Conservation (phyloP, 2,329 filamentous ascomycete species). For the Beauveria sp. region DNA sequence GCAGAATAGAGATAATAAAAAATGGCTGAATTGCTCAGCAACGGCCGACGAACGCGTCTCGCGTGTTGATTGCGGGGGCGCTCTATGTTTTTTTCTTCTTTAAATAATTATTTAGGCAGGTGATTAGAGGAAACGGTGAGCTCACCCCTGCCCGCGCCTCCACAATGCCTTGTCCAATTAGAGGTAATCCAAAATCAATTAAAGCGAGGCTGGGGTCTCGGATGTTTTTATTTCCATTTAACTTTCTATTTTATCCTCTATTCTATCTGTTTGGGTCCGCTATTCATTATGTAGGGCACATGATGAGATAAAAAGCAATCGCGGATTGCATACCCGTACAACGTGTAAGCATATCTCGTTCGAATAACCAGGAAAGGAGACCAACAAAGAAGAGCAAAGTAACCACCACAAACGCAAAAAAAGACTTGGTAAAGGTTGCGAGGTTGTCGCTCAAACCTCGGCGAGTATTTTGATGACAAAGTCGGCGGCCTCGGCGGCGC, state of each 20-base stretch:
- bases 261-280: not conserved
- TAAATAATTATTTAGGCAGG: too few species aligned
- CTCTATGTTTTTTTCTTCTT: not conserved
- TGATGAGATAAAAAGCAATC: too few species aligned
- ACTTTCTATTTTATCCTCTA: not conserved
- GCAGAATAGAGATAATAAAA: not conserved
- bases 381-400: too few species aligned
- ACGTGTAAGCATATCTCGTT: too few species aligned
- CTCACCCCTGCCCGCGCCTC: not conserved
- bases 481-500: slow-evolving; percentile 16
- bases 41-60: not conserved
- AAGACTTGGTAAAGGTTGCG: too few species aligned
- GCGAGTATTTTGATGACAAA: not conserved
- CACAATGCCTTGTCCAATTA: not conserved
- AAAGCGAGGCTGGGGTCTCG: slow-evolving; percentile 2
- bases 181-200: not conserved
- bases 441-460: not conserved
- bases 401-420: too few species aligned
- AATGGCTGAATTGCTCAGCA: not conserved
- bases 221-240: not conserved
- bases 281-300: too few species aligned
- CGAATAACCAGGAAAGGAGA: too few species aligned
- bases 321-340: too few species aligned
- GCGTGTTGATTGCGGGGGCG: not conserved
- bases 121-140: not conserved